These are phyloP conservation scores for Russula lepida DNA, from an alignment of 768 basidiomycete genomes.

Conservation along the genomic window DNA sequence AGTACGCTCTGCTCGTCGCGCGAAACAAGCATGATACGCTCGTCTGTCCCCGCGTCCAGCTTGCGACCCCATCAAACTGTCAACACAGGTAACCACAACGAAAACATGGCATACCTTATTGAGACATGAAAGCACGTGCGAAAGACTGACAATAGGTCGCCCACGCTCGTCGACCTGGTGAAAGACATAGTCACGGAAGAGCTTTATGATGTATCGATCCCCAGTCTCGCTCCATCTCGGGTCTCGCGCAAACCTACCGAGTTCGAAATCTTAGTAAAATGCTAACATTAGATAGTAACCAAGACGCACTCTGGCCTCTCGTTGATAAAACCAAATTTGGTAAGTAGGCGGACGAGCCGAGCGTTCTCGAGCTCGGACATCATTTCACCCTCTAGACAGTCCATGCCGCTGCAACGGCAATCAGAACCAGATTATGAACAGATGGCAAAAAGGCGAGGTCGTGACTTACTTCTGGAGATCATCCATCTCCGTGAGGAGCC, in stretches of 20 bases:
- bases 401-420: conserved; percentile 49
- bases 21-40: conserved; percentile 89
- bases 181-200: conserved; percentile 97
- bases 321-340: conserved; percentile 97
- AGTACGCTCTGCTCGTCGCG: conserved; percentile 95
- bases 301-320: conserved; percentile 89
- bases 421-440: background rate
- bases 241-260: conserved; percentile 85
- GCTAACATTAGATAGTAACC: background rate
- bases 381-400: conserved; percentile 76
- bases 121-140: conserved; percentile 84
- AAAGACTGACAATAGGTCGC: conserved; percentile 80
- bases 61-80: conserved; percentile 26
- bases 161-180: conserved; percentile 92
- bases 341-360: conserved; percentile 76
- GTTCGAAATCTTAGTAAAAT: background rate
- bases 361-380: conserved; percentile 91
- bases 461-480: conserved; percentile 62
- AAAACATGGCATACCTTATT: conserved; percentile 63
- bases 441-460: background rate
- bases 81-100: background rate
- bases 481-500: conserved; percentile 72
- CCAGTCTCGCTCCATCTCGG: conserved; percentile 98
- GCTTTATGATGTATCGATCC: conserved; percentile 94
- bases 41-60: conserved; percentile 91